Base-by-base conservation (phyloP, 768 basidiomycete species). In the Naganishia kalamii region DNA sequence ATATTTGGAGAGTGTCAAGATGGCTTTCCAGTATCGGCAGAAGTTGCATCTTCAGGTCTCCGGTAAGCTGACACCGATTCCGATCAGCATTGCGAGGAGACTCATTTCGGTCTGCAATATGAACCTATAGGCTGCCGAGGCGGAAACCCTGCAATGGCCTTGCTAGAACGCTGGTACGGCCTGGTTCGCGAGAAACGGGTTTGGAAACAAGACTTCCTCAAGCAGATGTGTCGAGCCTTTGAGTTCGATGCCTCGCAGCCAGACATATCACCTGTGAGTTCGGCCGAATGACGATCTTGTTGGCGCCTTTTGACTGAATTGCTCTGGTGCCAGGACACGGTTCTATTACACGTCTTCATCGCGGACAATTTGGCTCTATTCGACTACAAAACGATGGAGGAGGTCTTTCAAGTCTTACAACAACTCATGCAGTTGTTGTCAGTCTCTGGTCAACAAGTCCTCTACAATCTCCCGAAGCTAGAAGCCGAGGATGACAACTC, bases 331-430 rank as follows among this genome's bases (percentile, higher is more conserved):
- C 69, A 92, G 87, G 85, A 88, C 67, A 89, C 96, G 71, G 82
- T 93, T 60, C 85, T 88, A 52, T 91, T 97, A 74, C 83, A 83
- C 4, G 87, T 92, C 62, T 99, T 92, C 79, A 89, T 97, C 85
- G 87, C 90, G 0, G 96, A 98, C 75, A 97, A 97, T 72, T 87
- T 98, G 65, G 84, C 92, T 0, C 81, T 87, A 0, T 85, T 99
- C 66, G 92, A 98, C 35, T 98, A 93, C 81, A 97, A 92, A 80
- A 90, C 90, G 0, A 87, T 88, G 71, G 96, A 99, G 77, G 96
- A 98, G 78, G 86, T 88, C 4, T 80, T 97, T 60, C 86, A 88
- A 4, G 86, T 97, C 25, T 84, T 96, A 73, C 88, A 88, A 68
- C 21, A 69, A 50, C 81, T 93, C 63, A 91, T 89, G 10, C 80